These are phyloP conservation scores for Leucosporidium scottii DNA, from an alignment of 768 basidiomycete species.

Conservation along the genomic window DNA sequence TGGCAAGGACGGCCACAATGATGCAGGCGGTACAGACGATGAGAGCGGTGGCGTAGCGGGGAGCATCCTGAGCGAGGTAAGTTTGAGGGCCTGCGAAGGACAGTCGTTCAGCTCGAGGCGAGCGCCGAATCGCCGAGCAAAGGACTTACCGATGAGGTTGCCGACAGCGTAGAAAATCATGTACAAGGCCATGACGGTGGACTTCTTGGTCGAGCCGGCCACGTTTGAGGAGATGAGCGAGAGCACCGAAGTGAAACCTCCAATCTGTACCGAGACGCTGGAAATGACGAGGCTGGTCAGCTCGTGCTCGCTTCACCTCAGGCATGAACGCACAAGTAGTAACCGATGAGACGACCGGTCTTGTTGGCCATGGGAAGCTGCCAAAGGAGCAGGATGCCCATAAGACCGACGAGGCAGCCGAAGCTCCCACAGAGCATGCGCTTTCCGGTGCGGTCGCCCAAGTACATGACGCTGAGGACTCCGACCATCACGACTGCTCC, in stretches of 20 bases:
- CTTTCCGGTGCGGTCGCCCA: constrained; percentile 6
- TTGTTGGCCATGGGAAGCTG: constrained; percentile 11
- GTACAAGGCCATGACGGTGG: constrained; percentile 21
- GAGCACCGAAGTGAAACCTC: constrained; percentile 26
- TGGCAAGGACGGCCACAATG: neutral
- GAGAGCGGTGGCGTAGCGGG: constrained; percentile 7
- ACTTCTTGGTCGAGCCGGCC: constrained; percentile 27
- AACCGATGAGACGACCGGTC: constrained; percentile 21
- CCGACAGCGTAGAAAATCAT: constrained; percentile 29
- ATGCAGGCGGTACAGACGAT: constrained; percentile 2
- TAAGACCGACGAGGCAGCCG: neutral
- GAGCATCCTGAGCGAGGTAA: neutral
- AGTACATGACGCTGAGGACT: constrained; percentile 16
- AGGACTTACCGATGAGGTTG: constrained; percentile 11
- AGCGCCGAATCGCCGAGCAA: neutral
- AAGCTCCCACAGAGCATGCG: constrained; percentile 17
- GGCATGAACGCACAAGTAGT: constrained; percentile 21
- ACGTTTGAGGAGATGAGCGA: constrained; percentile 30
- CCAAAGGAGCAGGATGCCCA: constrained; percentile 26
- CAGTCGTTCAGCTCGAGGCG: neutral
- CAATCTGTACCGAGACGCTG: constrained; percentile 2
- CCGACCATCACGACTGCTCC: constrained; percentile 4
- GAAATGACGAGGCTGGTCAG: neutral
- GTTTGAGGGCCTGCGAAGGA: constrained; percentile 4
- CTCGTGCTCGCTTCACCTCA: too few species aligned